These are phyloP conservation scores for Rhodotorula graminis DNA, from an alignment of 768 basidiomycete species.

Conservation along the genomic window DNA sequence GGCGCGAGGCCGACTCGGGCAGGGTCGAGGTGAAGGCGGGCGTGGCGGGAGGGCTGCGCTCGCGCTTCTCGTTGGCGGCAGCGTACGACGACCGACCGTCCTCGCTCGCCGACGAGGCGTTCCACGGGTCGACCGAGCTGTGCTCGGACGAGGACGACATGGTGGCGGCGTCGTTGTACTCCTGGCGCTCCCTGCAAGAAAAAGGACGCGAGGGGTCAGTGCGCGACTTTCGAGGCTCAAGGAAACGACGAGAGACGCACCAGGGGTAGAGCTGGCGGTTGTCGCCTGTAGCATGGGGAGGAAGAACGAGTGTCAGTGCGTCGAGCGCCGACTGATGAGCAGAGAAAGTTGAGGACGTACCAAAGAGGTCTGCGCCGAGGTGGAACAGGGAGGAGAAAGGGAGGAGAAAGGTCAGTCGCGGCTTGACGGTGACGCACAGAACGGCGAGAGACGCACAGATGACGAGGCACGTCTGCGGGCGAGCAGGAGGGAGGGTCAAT, in stretches of 20 bases:
- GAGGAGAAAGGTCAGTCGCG: background rate
- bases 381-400: no score
- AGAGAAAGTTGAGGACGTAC: background rate
- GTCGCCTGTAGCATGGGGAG: background rate
- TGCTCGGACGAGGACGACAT: background rate
- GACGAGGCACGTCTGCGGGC: constrained; percentile 17
- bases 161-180: background rate
- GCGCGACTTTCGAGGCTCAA: no score
- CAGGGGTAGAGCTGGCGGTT: constrained; percentile 31
- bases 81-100: constrained; percentile 1
- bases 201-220: background rate
- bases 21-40: background rate
- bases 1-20: background rate
- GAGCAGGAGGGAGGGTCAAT: background rate
- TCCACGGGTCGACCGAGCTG: constrained; percentile 3
- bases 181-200: constrained; percentile 10
- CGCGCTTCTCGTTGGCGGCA: background rate
- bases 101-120: background rate
- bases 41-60: background rate
- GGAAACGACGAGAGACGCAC: background rate
- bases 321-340: no score
- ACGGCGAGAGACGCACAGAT: constrained; percentile 2
- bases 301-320: background rate
- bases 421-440: no score
- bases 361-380: constrained; percentile 11